Evolutionary conservation across 2,329 filamentous ascomycete species (phyloP).

Genomic region (Ceratocystis papillata): DNA sequence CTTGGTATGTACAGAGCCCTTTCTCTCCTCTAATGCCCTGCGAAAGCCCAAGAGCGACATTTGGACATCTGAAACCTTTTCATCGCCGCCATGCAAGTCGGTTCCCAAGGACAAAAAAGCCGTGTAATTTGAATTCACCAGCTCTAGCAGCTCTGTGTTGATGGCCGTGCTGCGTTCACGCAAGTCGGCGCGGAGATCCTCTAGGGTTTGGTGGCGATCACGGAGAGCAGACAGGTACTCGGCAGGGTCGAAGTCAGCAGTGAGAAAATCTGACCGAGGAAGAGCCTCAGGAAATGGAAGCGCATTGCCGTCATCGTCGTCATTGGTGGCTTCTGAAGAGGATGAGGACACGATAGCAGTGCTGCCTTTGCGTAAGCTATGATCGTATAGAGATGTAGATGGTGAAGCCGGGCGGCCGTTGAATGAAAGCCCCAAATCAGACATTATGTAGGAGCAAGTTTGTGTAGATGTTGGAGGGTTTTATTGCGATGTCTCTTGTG

Average conservation of each 20-base stretch:
- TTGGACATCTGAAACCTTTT: conserved; percentile 79
- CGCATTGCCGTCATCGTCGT: conserved; percentile 50
- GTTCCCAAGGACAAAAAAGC: conserved; percentile 77
- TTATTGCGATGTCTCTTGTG: neutral
- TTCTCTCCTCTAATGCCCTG: conserved; percentile 67
- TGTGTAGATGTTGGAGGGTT: neutral
- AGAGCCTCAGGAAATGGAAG: conserved; percentile 85
- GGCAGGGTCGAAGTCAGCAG: conserved; percentile 64
- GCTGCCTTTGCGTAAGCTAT: conserved; percentile 17
- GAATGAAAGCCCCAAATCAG: conserved; percentile 7
- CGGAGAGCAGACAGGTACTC: conserved; percentile 64
- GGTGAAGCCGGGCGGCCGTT: conserved; percentile 17
- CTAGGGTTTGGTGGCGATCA: conserved; percentile 91
- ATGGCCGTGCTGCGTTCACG: conserved; percentile 69
- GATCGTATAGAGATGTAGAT: conserved; percentile 19
- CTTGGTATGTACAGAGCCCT: conserved; percentile 51
- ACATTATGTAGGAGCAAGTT: neutral
- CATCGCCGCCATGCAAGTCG: conserved; percentile 75
- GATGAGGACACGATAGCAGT: conserved; percentile 19
- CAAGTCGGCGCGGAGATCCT: conserved; percentile 80
- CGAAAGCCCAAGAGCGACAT: conserved; percentile 79
- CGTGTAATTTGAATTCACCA: conserved; percentile 92
- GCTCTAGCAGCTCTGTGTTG: conserved; percentile 75
- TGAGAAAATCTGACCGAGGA: conserved; percentile 70
- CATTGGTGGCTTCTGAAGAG: conserved; percentile 30